Evolutionary conservation across 306 rosid species (phyloP).

Genomic region (Vachellia collinsii): DNA sequence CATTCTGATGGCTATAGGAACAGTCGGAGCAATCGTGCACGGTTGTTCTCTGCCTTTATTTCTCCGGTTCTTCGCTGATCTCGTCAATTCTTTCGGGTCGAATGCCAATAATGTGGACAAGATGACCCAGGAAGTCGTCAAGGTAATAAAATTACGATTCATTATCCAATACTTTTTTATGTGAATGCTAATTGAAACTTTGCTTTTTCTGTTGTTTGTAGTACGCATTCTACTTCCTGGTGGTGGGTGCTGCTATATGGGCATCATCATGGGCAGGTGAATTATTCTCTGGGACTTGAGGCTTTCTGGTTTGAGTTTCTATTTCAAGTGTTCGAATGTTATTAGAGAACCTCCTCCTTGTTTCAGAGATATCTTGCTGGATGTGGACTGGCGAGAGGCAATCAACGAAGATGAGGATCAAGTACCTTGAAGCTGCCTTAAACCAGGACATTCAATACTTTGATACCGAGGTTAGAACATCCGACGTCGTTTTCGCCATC

Average conservation of each 20-base stretch:
- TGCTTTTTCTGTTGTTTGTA: slow-evolving; percentile 40
- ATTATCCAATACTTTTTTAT: slow-evolving; percentile 1
- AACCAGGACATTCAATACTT: slow-evolving; percentile 84
- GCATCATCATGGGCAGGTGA: slow-evolving; percentile 94
- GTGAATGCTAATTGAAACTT: slow-evolving; percentile 9
- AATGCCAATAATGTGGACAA: slow-evolving; percentile 75
- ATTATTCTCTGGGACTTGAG: slow-evolving; percentile 2
- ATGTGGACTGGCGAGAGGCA: slow-evolving; percentile 96
- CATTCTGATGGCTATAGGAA: slow-evolving; percentile 73
- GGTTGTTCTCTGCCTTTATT: slow-evolving; percentile 89
- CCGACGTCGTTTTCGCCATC: slow-evolving; percentile 88
- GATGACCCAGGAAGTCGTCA: slow-evolving; percentile 88
- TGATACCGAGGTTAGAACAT: slow-evolving; percentile 85
- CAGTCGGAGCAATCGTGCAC: slow-evolving; percentile 82
- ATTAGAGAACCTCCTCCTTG: slow-evolving; percentile 19
- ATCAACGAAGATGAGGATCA: slow-evolving; percentile 84
- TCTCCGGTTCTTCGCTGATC: slow-evolving; percentile 92
- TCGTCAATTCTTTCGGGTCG: slow-evolving; percentile 86
- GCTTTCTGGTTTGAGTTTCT: neutral
- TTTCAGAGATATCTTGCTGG: slow-evolving; percentile 91
- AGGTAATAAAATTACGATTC: slow-evolving; percentile 46
- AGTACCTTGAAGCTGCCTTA: slow-evolving; percentile 81
- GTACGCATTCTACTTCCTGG: slow-evolving; percentile 88
- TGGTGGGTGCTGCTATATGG: slow-evolving; percentile 96
- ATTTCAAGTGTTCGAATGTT: slow-evolving; percentile 21